These are phyloP conservation scores for Pichia sp. DNA, from an alignment of 1,139 yeast genomes.

Conservation along the genomic window DNA sequence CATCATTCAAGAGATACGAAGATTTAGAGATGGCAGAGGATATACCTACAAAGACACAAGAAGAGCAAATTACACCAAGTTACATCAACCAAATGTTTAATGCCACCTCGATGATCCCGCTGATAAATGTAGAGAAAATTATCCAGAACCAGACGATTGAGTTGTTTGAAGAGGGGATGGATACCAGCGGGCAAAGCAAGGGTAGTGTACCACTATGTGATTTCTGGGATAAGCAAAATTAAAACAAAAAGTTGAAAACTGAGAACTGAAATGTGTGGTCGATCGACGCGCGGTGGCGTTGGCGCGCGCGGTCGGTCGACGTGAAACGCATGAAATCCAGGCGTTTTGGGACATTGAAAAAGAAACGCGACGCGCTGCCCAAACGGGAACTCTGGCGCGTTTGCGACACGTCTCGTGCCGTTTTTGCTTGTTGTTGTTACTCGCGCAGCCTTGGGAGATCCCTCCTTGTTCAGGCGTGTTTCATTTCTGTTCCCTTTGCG, in stretches of 20 bases:
- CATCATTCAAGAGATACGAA: neutral
- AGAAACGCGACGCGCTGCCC: neutral
- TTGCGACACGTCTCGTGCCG: neutral
- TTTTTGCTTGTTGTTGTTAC: neutral
- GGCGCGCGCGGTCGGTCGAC: neutral
- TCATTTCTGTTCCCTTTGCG: neutral
- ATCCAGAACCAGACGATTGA: slow-evolving; percentile 4
- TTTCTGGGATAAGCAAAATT: neutral
- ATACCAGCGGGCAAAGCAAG: neutral
- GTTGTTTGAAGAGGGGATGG: neutral
- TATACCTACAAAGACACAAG: neutral
- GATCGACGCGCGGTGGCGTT: neutral
- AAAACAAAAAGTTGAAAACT: no score
- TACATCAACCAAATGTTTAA: slow-evolving; percentile 7
- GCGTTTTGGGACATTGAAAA: no score
- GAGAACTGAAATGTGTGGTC: neutral
- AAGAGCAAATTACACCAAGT: slow-evolving; percentile 8
- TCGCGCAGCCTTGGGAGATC: neutral
- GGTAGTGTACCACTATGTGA: neutral
- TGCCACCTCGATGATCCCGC: slow-evolving; percentile 5
- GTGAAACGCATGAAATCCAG: neutral
- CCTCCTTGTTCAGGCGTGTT: slow-evolving; percentile 1
- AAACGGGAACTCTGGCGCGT: neutral
- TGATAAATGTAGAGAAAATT: slow-evolving; percentile 3
- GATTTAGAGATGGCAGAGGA: neutral